phyloP scores from a whole-genome alignment of 192 early-diverging fungal genomes.

The Powellomyces hirtus region DNA sequence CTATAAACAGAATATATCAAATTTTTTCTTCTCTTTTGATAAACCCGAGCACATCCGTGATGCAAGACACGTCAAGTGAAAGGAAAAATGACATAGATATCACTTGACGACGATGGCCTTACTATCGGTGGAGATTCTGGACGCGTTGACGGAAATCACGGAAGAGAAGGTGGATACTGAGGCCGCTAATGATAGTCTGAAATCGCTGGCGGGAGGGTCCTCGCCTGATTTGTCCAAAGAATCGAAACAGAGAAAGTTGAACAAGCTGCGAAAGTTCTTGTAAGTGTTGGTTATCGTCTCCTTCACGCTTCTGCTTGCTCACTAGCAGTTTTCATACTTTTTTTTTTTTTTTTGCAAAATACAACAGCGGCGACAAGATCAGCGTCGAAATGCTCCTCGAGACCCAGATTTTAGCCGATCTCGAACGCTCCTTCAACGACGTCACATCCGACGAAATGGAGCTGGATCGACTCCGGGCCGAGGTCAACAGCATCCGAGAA shows the following conservation, averaged over 20 bases:
- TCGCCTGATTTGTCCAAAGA: neutral
- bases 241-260: constrained; percentile 10
- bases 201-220: neutral
- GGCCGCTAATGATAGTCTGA: neutral
- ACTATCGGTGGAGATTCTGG: constrained; percentile 26
- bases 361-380: constrained; percentile 32
- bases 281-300: neutral
- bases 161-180: constrained; percentile 1
- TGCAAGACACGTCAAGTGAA: too few species aligned
- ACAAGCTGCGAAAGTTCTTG: constrained; percentile 48
- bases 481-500: constrained; percentile 28
- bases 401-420: constrained; percentile 22
- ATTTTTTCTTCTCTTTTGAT: too few species aligned
- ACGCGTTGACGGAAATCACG: constrained; percentile 13
- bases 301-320: neutral
- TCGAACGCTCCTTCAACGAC: constrained; percentile 32
- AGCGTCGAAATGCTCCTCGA: constrained; percentile 25
- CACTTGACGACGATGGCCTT: too few species aligned
- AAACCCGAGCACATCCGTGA: too few species aligned
- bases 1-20: too few species aligned
- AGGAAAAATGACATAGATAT: too few species aligned
- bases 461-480: constrained; percentile 13
- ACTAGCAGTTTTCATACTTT: neutral
- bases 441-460: constrained; percentile 20
- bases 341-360: neutral